Evolutionary conservation across 257 asterid genomes (phyloP), one percentile per base, ranked within the genome.

Genomic region (Cruciata laevipes): DNA sequence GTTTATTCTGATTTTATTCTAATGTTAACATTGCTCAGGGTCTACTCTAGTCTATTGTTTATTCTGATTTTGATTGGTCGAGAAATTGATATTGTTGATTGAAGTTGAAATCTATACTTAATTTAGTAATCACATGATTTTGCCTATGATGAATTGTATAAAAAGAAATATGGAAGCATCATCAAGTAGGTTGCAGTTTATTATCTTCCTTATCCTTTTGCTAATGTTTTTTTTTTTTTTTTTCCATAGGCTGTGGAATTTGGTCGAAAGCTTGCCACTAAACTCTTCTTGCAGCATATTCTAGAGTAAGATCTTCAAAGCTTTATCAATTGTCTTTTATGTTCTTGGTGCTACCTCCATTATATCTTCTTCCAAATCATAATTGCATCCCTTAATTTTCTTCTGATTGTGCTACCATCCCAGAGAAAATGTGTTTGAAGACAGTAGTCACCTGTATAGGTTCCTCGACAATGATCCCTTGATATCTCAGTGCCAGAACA

Each of bases 381-480:
- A 47, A 49, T n/a, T 33, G 30, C 67, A 53, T 49, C 25, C 23
- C n/a, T n/a, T 40, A 7, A 61, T 31, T 64, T 52, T 37, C 65
- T 66, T 25, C 4, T 37, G 65, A 47, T 47, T 62, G 66, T 55
- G 65, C 49, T 53, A 21, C 57, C 59, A 66, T 70, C 65, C 38
- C 80, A 91, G 98, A 67, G 96, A 89, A 66, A 82, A 83, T 63
- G 42, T 80, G 73, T 91, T 91, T 71, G 94, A 89, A 74, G 96
- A 91, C 71, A 90, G 95, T 47, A 79, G 78, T 73, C 83, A 85
- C 80, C 63, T 91, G 81, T 91, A 91, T 66, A 94, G 94, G 58
- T 91, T 91, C 84, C 79, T 89, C 69, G 98, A 91, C 69, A 86
- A 89, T 66, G 90, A 89, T 73, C 96, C 98, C 72, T 2, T 81